These are phyloP conservation scores for Trifolium pratense DNA, from an alignment of 306 rosid genomes.

Conservation along the genomic window DNA sequence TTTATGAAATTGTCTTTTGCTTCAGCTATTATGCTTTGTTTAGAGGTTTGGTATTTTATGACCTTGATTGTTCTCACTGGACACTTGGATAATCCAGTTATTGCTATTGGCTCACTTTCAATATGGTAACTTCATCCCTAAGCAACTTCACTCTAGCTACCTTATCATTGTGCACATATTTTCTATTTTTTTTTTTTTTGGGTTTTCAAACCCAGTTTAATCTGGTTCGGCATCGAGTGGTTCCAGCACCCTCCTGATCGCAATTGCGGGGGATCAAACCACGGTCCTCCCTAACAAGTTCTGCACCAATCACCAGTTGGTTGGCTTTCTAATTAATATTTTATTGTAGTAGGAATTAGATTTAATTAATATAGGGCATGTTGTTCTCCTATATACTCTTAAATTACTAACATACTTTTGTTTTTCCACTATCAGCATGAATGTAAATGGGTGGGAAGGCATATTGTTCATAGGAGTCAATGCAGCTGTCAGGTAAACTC, in stretches of 20 bases:
- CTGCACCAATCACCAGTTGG: too few species aligned
- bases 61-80: constrained; percentile 95
- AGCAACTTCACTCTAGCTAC: too few species aligned
- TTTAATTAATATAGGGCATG: too few species aligned
- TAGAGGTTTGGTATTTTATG: constrained; percentile 98
- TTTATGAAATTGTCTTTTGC: constrained; percentile 83
- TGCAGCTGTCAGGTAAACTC: constrained; percentile 86
- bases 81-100: constrained; percentile 82
- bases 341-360: too few species aligned
- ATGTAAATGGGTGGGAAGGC: constrained; percentile 96
- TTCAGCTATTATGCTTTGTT: constrained; percentile 93
- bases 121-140: constrained; percentile 66
- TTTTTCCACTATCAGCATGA: constrained; percentile 71
- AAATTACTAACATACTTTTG: constrained; percentile 4
- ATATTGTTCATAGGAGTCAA: constrained; percentile 94
- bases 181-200: too few species aligned
- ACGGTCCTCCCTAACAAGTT: too few species aligned
- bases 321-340: too few species aligned
- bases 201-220: too few species aligned
- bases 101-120: constrained; percentile 96
- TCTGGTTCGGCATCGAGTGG: too few species aligned
- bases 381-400: background rate
- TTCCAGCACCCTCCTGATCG: too few species aligned
- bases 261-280: too few species aligned
- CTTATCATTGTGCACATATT: too few species aligned